Percentiles rank a stretch among this genome's conserved stretches.
Conservation (phyloP, 2,329 filamentous ascomycete species). For the Scedosporium apiospermum region DNA sequence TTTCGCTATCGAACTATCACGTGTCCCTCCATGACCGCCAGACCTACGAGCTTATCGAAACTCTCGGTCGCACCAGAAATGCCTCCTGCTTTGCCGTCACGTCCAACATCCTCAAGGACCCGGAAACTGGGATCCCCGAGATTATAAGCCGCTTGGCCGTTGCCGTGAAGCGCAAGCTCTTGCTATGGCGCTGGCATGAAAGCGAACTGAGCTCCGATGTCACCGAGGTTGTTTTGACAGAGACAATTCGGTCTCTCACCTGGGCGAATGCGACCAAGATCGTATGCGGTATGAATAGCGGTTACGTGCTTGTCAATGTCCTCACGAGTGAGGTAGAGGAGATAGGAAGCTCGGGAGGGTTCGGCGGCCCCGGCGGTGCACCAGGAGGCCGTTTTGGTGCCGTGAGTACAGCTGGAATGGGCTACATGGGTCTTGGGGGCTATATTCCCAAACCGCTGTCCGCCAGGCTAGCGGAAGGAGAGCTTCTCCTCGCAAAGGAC, state of each 20-base stretch:
- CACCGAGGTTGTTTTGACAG: constrained; percentile 68
- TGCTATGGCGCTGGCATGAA: constrained; percentile 94
- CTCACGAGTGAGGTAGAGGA: constrained; percentile 64
- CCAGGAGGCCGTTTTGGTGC: constrained; percentile 72
- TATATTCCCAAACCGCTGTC: constrained; percentile 88
- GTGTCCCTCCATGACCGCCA: constrained; percentile 85
- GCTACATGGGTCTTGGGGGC: constrained; percentile 89
- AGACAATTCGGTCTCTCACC: constrained; percentile 77
- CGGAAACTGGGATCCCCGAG: constrained; percentile 76
- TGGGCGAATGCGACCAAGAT: constrained; percentile 85
- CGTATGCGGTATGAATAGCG: constrained; percentile 82
- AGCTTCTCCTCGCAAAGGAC: constrained; percentile 93
- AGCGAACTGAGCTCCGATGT: constrained; percentile 73
- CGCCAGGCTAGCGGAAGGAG: constrained; percentile 68
- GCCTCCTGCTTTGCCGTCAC: constrained; percentile 87
- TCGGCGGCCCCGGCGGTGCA: constrained; percentile 51
- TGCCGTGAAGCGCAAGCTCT: constrained; percentile 78
- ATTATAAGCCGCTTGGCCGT: constrained; percentile 89
- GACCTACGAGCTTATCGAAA: constrained; percentile 73
- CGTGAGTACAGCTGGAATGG: constrained; percentile 79
- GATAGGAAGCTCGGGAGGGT: constrained; percentile 66
- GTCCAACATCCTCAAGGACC: constrained; percentile 89
- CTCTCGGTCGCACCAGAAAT: constrained; percentile 72
- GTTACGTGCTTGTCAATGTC: constrained; percentile 84
- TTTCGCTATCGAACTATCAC: constrained; percentile 84